Base-by-base conservation (phyloP, 2,329 filamentous ascomycete genomes). In the Xylaria hypoxylon region DNA sequence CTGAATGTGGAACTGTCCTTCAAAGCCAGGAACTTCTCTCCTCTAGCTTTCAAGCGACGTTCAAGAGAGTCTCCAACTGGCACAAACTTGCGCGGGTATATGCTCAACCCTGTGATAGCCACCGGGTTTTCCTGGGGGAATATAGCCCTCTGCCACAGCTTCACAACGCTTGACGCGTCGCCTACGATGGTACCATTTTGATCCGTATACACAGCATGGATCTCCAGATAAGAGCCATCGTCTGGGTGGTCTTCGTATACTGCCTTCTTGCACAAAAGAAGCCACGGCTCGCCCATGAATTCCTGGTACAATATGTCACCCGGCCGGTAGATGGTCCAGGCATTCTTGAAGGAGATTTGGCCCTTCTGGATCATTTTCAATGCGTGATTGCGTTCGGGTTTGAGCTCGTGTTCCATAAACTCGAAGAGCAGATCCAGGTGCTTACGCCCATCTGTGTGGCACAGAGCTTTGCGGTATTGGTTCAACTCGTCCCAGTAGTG, bases 401-500 rank as follows among this genome's bases (percentile, higher is more conserved):
- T 70, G 19, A 76, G 40, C 59, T 76, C 75, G 38, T 70, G 67
- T 1, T 72, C 56, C 74, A 77, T 77, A 63, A 77, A 76, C 2
- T 72, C 66, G 31, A 76, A 75, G 2, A 77, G 70, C 1, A 76
- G 70, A 28, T 74, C 71, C 2, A 77, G 28, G 47, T 77, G 73
- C 28, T 69, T 51, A 17, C 68, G 67, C 8, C 47, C 56, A 3
- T 62, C 52, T 0, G 42, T 35, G 11, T 69, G 59, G 10, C 57
- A 35, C 4, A 59, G 24, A 15, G 62, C 61, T 15, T 56, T 28
- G 19, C 71, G 72, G 38, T 76, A 74, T 24, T 67, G 63, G 2
- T 76, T 62, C 4, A 77, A 59, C 17, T 72, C 72, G 6, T 75
- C 65, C 74, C 74, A 76, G 51, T 76, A 72, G 42, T 77, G 74